phyloP scores from a whole-genome alignment of 148 eudicot genomes.

The Diospyros kaki region DNA sequence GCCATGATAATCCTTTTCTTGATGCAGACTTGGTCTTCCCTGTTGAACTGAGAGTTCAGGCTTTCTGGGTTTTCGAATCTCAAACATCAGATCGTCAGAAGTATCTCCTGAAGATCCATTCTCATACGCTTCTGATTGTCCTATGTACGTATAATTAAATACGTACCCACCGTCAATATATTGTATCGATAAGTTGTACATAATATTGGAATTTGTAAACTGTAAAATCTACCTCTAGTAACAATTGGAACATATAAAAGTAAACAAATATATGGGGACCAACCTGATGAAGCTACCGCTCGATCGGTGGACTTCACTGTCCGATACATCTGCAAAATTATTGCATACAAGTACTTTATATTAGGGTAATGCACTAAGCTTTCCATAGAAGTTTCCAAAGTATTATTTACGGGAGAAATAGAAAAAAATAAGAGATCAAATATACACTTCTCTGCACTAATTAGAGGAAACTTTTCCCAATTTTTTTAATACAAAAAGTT shows the following conservation, averaged over 20 bases:
- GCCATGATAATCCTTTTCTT: slow-evolving; percentile 55
- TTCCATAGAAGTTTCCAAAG: no score
- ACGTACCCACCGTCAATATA: not conserved
- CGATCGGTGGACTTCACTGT: slow-evolving; percentile 91
- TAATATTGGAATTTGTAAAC: not conserved
- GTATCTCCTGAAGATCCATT: slow-evolving; percentile 84
- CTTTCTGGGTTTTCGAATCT: slow-evolving; percentile 43
- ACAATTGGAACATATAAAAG: not conserved
- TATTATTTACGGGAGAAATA: not conserved
- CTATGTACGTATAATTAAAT: slow-evolving; percentile 10
- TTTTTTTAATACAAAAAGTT: no score
- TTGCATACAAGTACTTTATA: no score
- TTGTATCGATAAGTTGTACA: not conserved
- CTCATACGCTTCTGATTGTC: slow-evolving; percentile 65
- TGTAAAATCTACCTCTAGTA: not conserved
- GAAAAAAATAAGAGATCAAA: not conserved
- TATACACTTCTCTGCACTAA: not conserved
- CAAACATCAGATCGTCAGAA: slow-evolving; percentile 63
- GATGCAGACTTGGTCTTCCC: slow-evolving; percentile 34
- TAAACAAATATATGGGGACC: not conserved
- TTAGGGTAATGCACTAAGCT: not conserved
- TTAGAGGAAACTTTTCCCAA: not conserved
- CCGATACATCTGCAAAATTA: slow-evolving; percentile 42
- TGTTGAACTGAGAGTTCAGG: slow-evolving; percentile 38
- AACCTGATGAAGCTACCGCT: slow-evolving; percentile 82